phyloP scores from a whole-genome alignment of 2,329 filamentous ascomycete genomes.

The Fusarium verrucosum region DNA sequence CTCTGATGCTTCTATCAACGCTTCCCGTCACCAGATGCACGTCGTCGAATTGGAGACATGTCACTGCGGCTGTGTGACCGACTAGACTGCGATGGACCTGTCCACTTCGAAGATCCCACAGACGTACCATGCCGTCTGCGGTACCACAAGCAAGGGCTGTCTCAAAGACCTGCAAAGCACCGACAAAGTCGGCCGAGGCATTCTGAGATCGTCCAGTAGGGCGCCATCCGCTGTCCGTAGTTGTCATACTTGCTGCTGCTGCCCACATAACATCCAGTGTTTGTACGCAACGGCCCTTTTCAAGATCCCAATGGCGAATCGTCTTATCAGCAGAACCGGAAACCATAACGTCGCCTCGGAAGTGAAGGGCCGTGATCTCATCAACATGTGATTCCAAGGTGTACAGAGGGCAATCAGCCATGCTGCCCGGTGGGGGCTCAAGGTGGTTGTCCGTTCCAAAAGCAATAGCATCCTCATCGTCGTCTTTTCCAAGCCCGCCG shows the following conservation, averaged over 20 bases:
- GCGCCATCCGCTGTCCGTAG: slow-evolving; percentile 74
- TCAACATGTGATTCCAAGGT: slow-evolving; percentile 90
- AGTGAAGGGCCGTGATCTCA: slow-evolving; percentile 93
- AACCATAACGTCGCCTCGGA: slow-evolving; percentile 87
- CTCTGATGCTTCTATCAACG: slow-evolving; percentile 89
- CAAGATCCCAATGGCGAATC: slow-evolving; percentile 94
- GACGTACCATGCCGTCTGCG: slow-evolving; percentile 93
- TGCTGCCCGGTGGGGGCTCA: slow-evolving; percentile 79
- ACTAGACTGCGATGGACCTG: slow-evolving; percentile 97
- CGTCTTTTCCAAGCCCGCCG: slow-evolving; percentile 67
- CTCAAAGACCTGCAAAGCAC: slow-evolving; percentile 94
- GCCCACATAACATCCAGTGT: slow-evolving; percentile 98
- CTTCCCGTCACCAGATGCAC: slow-evolving; percentile 94
- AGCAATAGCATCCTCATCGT: slow-evolving; percentile 73
- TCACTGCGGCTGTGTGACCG: slow-evolving; percentile 94
- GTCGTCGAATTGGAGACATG: slow-evolving; percentile 95
- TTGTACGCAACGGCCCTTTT: slow-evolving; percentile 96
- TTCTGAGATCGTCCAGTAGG: slow-evolving; percentile 70
- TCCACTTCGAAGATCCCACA: slow-evolving; percentile 96
- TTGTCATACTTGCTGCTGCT: slow-evolving; percentile 76
- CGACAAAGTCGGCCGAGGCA: slow-evolving; percentile 87
- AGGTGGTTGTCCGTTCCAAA: slow-evolving; percentile 77
- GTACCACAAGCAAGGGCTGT: slow-evolving; percentile 95
- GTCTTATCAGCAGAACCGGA: slow-evolving; percentile 98
- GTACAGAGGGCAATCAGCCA: slow-evolving; percentile 90